Evolutionary conservation across 495 filamentous ascomycete species (phyloP), one percentile per base, ranked within the genome.

Genomic region (Tirmania nivea): DNA sequence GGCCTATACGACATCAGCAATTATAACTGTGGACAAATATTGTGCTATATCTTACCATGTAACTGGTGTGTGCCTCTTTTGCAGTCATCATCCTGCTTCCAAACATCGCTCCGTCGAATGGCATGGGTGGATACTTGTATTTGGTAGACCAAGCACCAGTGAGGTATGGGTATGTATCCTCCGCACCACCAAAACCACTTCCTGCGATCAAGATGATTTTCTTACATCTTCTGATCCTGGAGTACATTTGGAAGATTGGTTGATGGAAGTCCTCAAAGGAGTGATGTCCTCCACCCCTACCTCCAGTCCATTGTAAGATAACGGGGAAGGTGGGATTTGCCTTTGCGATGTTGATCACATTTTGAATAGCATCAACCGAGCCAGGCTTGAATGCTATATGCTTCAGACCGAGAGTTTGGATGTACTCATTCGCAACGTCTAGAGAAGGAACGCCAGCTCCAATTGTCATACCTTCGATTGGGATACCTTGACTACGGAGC

Each of bases 371-470:
- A 55, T 94, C 85, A 35, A 81, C 73, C 10, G 86, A 93, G 45
- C 88, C 88, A 20, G 88, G 88, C 69, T 95, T 95, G 76, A 95
- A 94, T 7, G 84, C 75, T 54, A 95, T 92, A 60, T 94, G 86
- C 69, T 93, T 93, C 60, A 95, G 75, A 2, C 86, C 86, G n/a
- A 95, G 76, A 8, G 86, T 92, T 66, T 85, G 75, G 54, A 94
- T 94, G 63, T 94, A 94, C 65, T 93, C 87, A 58, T 87, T 84
- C 20, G 86, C 86, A 57, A 94, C 83, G 61, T 94, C 88, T 57
- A 94, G 86, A 1, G 85, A 92, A 0, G 88, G 88, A 4, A 95
- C 87, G 64, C 88, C 88, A 19, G 88, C 88, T 56, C 88, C 88
- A 55, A 95, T 94, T 11, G 88, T 90, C 37, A 97, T 73, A 61